phyloP scores from a whole-genome alignment of 495 filamentous ascomycete species.

The Trypethelium eluteriae region DNA sequence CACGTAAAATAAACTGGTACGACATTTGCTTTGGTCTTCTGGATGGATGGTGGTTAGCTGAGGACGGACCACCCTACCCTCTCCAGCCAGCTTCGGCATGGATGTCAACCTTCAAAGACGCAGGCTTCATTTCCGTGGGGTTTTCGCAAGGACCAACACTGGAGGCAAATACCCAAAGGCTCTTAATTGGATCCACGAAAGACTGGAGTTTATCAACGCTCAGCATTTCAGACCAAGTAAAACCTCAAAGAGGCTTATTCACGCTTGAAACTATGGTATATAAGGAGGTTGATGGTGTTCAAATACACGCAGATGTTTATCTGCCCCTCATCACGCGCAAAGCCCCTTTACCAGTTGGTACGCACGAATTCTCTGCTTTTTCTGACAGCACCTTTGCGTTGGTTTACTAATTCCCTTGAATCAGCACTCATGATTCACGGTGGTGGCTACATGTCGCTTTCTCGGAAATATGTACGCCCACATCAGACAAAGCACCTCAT shows the following conservation, averaged over 20 bases:
- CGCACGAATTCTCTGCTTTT: too few species aligned
- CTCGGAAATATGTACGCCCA: slow-evolving; percentile 7
- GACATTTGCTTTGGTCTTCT: neutral
- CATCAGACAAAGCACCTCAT: neutral
- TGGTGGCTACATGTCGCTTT: slow-evolving; percentile 14
- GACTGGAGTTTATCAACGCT: too few species aligned
- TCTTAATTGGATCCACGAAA: too few species aligned
- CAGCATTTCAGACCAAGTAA: too few species aligned
- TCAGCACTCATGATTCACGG: slow-evolving; percentile 14
- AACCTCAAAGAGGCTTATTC: neutral
- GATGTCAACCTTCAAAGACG: too few species aligned
- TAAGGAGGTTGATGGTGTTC: neutral
- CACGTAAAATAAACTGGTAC: neutral
- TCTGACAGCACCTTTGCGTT: too few species aligned
- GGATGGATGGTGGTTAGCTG: neutral
- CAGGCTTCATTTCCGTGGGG: too few species aligned
- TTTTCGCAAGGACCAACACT: too few species aligned
- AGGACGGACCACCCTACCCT: neutral
- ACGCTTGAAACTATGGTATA: neutral
- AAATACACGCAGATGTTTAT: neutral
- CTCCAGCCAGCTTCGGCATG: too few species aligned
- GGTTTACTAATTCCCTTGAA: neutral
- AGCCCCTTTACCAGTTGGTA: too few species aligned
- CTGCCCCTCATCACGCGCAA: too few species aligned
- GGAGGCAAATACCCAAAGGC: too few species aligned